A percentile compares a stretch with the other conserved stretches of the same genome.
Evolutionary conservation across 2,329 filamentous ascomycete species (phyloP).

Genomic region (Corinectria fuckeliana): DNA sequence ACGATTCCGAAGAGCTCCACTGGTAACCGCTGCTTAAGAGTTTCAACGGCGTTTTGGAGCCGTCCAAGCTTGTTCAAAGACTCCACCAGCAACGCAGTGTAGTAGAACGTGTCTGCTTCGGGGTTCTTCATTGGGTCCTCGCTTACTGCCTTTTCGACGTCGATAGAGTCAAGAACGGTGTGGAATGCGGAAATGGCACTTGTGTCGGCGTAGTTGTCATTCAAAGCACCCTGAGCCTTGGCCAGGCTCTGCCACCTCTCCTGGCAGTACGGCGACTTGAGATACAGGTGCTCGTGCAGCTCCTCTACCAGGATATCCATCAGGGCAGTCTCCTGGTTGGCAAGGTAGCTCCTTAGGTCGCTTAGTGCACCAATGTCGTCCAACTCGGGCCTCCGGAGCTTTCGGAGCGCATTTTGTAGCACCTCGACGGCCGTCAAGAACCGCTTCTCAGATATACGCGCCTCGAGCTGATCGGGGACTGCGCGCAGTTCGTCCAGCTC

Average conservation of each 20-base stretch:
- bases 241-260: constrained; percentile 90
- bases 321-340: constrained; percentile 89
- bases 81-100: constrained; percentile 87
- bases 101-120: constrained; percentile 93
- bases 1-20: constrained; percentile 94
- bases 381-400: constrained; percentile 85
- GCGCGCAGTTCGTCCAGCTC: constrained; percentile 87
- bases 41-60: constrained; percentile 85
- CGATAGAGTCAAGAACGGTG: constrained; percentile 64
- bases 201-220: constrained; percentile 55
- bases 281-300: constrained; percentile 93
- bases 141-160: constrained; percentile 66
- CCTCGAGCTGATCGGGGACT: constrained; percentile 91
- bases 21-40: constrained; percentile 88
- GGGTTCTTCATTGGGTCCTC: constrained; percentile 94
- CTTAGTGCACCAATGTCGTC: constrained; percentile 89
- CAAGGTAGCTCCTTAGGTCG: constrained; percentile 85
- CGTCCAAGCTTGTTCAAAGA: constrained; percentile 87
- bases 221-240: constrained; percentile 65
- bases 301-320: constrained; percentile 98
- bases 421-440: constrained; percentile 94
- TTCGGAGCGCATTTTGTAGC: constrained; percentile 82
- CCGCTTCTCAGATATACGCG: constrained; percentile 93
- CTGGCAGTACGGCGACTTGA: constrained; percentile 97
- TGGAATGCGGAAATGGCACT: constrained; percentile 62